Evolutionary conservation across 352 stramenopile genomes (phyloP), one percentile per base, ranked within the genome.

Genomic region (Labyrinthula sp.): DNA sequence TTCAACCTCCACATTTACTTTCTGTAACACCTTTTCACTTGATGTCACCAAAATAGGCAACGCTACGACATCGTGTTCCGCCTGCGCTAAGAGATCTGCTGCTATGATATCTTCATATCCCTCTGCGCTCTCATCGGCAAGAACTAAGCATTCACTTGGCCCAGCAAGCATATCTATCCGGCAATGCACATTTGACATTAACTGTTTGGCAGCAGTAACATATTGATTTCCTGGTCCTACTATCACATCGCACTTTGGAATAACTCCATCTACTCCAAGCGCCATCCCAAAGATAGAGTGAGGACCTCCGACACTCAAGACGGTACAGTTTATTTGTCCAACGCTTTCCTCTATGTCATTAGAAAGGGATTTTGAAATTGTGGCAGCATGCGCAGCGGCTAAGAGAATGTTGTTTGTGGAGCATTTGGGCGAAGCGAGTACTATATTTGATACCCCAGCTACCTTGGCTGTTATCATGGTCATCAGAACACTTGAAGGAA

Each of bases 81-180:
- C 82, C 66, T 85, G 76, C 0, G 75, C 73, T 40, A 89, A 73
- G 30, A 88, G 64, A 64, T 89, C 76, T 5, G 76, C 70, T 1
- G 77, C 77, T 0, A 89, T 67, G 14, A 79, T 60, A 17, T 65
- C 72, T 0, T 81, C 64, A n/a, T n/a, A n/a, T n/a, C n/a, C n/a
- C 59, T 84, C 61, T 2, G 75, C 74, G 4, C 64, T 82, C 3
- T 79, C 68, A 58, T 98, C 89, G 8, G 81, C 85, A 62, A 96
- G 88, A 1, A 95, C 87, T 36, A 98, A 72, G 18, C 92, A 92
- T 64, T 98, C 89, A 15, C 77, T 93, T 5, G 89, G 89, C 10
- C 89, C 89, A 0, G 89, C 89, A 22, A 98, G 65, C 89, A 98
- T 98, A 67, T 98, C 89, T 62, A 98, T 98, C 12, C 79, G 84